Conservation (phyloP, 768 basidiomycete genomes). For the Collybia sordida region DNA sequence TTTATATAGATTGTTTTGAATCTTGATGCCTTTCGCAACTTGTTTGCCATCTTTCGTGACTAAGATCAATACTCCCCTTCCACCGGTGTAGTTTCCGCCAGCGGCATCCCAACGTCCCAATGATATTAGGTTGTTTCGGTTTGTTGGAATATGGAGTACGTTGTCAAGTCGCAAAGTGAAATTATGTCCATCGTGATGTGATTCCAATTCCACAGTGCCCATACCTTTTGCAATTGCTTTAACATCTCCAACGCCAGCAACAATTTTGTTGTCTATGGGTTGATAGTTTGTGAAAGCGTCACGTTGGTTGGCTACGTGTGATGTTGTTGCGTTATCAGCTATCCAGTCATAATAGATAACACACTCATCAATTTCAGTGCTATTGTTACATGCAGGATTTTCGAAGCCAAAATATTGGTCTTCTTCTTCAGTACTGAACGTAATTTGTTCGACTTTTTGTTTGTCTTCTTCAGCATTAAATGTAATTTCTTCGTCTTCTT, state of each 20-base stretch:
- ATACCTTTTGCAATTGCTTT: not conserved
- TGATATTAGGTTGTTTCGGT: constrained; percentile 7
- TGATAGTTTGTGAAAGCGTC: not conserved
- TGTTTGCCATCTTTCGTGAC: constrained; percentile 1
- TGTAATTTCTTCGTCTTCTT: not conserved
- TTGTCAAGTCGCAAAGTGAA: not conserved
- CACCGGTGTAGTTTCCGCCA: constrained; percentile 1
- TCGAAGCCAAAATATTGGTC: not conserved
- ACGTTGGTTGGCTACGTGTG: not conserved
- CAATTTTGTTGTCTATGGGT: not conserved
- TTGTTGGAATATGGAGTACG: not conserved
- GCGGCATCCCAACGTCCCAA: constrained; percentile 7
- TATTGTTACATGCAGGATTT: too few relatives aligned
- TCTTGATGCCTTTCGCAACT: not conserved
- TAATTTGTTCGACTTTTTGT: too few relatives aligned
- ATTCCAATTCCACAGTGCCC: not conserved
- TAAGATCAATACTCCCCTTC: not conserved
- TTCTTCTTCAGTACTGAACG: too few relatives aligned
- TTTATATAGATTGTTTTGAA: not conserved
- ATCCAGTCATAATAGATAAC: constrained; percentile 8
- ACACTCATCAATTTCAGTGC: not conserved
- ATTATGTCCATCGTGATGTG: not conserved
- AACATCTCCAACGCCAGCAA: not conserved
- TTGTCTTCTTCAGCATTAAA: too few relatives aligned
- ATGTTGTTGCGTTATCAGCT: constrained; percentile 1